Evolutionary conservation across 2,329 filamentous ascomycete species (phyloP), one percentile per base, ranked within the genome.

Genomic region (Hymenoscyphus linearis): DNA sequence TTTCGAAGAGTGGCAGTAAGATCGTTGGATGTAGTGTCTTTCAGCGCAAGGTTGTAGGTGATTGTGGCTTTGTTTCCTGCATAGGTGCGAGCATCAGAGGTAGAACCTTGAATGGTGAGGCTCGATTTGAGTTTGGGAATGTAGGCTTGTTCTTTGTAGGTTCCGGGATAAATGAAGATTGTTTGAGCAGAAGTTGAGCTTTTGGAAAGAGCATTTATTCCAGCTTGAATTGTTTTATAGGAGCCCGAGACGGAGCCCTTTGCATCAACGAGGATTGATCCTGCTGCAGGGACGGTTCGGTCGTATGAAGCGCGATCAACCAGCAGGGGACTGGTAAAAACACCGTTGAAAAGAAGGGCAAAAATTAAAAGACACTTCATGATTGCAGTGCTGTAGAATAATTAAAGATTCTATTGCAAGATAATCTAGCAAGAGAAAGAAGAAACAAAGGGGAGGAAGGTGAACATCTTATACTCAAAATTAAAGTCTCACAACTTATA

Each of bases 121-220:
- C 76, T 74, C 75, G 56, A 80, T 74, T 3, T 70, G 67, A 80
- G 74, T 3, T 70, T 67, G 18, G 77, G 74, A 55, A 85, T 76
- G 68, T 78, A 80, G 57, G 85, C 81, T 71, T 85, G 82, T 69
- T 85, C 82, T 10, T 73, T 73, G 74, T 85, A 85, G 50, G 78
- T 83, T 4, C 83, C 83, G 22, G 78, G 73, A 64, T 80, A 71
- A 68, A 85, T 82, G 74, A 83, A 84, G 71, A 85, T 80, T 63
- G 74, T 78, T 66, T 83, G 80, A 9, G 76, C 74, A 0, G 70
- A 62, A 6, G 77, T 78, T 14, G 74, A 74, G 13, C 72, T 73
- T 4, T 74, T 75, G 58, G 75, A 77, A 3, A 84, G 73, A 13
- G 80, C 67, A 53, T 66, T 13, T 0, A 68, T 59, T 14, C 60